Evolutionary conservation across 176 grass and related monocot genomes (phyloP), one percentile per base, ranked within the genome.

Genomic region (Melocanna baccifera): DNA sequence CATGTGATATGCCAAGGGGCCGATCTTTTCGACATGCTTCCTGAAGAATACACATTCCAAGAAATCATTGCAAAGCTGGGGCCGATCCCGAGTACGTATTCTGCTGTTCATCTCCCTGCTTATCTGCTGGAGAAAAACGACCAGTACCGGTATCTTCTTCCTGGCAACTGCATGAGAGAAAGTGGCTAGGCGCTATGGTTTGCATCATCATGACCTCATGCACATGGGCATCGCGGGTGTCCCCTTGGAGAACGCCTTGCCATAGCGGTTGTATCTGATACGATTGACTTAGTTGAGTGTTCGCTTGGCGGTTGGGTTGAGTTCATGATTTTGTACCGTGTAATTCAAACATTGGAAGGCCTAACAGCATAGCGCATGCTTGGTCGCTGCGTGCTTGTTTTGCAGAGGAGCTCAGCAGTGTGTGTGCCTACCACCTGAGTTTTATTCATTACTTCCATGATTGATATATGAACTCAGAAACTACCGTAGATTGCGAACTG

Each of bases 31-130:
- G 94, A 97, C 81, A 97, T 97, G 94, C 86, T 97, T 48, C 94
- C 94, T 22, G 94, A 97, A 79, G 94, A 97, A 34, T 92, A 97
- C 64, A 94, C 94, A 10, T 97, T 97, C 84, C 91, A 97, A 66
- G 89, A 97, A 72, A 97, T 97, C 75, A 92, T 97, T 23, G 94
- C 94, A 18, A 96, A 96, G 85, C 51, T 96, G 78, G 91, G 91
- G 9, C 87, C 87, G 0, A 97, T 97, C 42, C 89, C 91, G n/a
- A 94, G 91, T 8, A 88, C 91, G 22, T 97, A n/a, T 81, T 97
- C 94, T 23, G 91, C 89, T 0, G 91, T 97, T 47, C 82, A 97
- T 81, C 90, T 97, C n/a, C 94, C 94, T 0, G 89, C 84, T 3
- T 88, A 90, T 52, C 78, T 97, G 80, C 83, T 97, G 37, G 84